Conservation (phyloP, 805 yeast species). For the Cyberlindnera veronae region DNA sequence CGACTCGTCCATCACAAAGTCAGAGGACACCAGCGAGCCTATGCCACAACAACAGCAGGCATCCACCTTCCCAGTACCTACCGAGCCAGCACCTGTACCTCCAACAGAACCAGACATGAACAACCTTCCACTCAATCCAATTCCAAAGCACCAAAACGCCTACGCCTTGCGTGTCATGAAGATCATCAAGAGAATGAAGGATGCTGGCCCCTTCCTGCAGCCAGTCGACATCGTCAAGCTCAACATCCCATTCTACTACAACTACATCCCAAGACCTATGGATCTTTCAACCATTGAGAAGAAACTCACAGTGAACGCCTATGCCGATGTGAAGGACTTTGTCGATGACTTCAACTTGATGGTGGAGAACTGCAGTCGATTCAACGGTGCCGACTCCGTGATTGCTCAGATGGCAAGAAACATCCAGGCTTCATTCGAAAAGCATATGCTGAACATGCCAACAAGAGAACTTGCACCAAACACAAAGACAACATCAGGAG, state of each 20-base stretch:
- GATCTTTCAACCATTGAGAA: constrained; percentile 88
- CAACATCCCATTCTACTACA: constrained; percentile 88
- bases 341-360: constrained; percentile 78
- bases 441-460: constrained; percentile 91
- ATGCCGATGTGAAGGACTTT: constrained; percentile 65
- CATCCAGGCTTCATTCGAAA: constrained; percentile 88
- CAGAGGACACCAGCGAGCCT: neutral
- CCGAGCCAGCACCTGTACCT: constrained; percentile 72
- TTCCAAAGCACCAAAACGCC: constrained; percentile 80
- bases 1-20: neutral
- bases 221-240: constrained; percentile 90
- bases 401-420: constrained; percentile 91
- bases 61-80: constrained; percentile 8
- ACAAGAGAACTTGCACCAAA: constrained; percentile 43
- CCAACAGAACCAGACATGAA: constrained; percentile 70
- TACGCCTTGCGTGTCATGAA: constrained; percentile 76
- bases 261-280: constrained; percentile 84
- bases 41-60: constrained; percentile 7
- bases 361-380: constrained; percentile 76
- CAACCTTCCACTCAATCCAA: constrained; percentile 60
- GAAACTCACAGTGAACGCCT: constrained; percentile 67
- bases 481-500: constrained; percentile 15
- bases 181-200: constrained; percentile 85
- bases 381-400: constrained; percentile 80
- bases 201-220: constrained; percentile 81